Evolutionary conservation across 2,329 filamentous ascomycete genomes (phyloP).

Genomic region (Macrophomina pseudophaseolina): DNA sequence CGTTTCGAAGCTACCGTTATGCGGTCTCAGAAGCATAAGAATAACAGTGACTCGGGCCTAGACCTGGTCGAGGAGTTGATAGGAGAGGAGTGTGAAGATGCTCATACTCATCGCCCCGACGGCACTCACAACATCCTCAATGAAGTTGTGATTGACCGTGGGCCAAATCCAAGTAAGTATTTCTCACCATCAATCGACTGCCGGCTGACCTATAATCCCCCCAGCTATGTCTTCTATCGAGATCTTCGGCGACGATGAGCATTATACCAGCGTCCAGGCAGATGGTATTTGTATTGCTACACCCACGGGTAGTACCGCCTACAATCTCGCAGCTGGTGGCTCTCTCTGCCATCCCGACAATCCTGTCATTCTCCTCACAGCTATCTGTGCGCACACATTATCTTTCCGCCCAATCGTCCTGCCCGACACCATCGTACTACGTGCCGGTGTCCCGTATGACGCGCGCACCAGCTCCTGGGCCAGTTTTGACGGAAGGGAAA

Average conservation of each 20-base stretch:
- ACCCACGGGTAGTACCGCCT: constrained; percentile 91
- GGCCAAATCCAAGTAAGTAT: constrained; percentile 85
- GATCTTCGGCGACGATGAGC: constrained; percentile 91
- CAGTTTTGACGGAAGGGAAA: constrained; percentile 94
- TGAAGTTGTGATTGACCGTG: constrained; percentile 93
- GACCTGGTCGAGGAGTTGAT: constrained; percentile 90
- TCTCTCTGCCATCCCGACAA: constrained; percentile 96
- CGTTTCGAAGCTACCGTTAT: constrained; percentile 94
- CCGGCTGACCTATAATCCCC: not conserved
- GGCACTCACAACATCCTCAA: constrained; percentile 90
- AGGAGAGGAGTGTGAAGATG: constrained; percentile 82
- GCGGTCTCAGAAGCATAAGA: constrained; percentile 67
- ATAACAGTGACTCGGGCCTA: constrained; percentile 31
- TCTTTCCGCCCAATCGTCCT: constrained; percentile 97
- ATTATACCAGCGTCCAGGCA: constrained; percentile 91
- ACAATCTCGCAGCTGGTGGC: constrained; percentile 94
- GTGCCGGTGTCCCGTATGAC: constrained; percentile 93
- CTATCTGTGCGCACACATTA: constrained; percentile 92
- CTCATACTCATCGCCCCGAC: constrained; percentile 83
- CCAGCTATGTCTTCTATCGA: constrained; percentile 88
- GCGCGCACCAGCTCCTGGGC: constrained; percentile 90
- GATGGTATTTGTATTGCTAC: constrained; percentile 94
- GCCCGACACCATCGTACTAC: constrained; percentile 92
- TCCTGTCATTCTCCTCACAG: constrained; percentile 90
- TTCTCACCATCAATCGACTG: no score